Evolutionary conservation across 164 flowering plant genomes (phyloP).

Genomic region (Vitis vinifera): ASM3070453v1 NC_081812.1:21015001-21015500

Average conservation of each 20-base stretch:
- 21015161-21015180: neutral
- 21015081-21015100: neutral
- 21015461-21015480: slow-evolving; percentile 51
- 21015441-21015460: slow-evolving; percentile 55
- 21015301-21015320: slow-evolving; percentile 20
- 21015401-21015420: slow-evolving; percentile 83
- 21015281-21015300: slow-evolving; percentile 24
- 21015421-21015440: slow-evolving; percentile 92
- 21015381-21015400: slow-evolving; percentile 88
- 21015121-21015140: neutral
- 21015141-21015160: neutral
- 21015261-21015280: slow-evolving; percentile 27
- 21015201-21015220: neutral
- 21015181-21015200: neutral
- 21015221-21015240: neutral
- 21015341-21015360: slow-evolving; percentile 17
- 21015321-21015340: slow-evolving; percentile 18
- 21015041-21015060: slow-evolving; percentile 30
- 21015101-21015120: neutral
- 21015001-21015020: slow-evolving; percentile 20
- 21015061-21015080: slow-evolving; percentile 31
- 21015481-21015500: slow-evolving; percentile 99
- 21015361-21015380: slow-evolving; percentile 76
- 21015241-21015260: neutral
- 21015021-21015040: slow-evolving; percentile 4